A percentile compares a stretch with the other conserved stretches of the same genome.
Conservation (phyloP, 179 eudicot genomes). For the Amaranthus tricolor region DNA sequence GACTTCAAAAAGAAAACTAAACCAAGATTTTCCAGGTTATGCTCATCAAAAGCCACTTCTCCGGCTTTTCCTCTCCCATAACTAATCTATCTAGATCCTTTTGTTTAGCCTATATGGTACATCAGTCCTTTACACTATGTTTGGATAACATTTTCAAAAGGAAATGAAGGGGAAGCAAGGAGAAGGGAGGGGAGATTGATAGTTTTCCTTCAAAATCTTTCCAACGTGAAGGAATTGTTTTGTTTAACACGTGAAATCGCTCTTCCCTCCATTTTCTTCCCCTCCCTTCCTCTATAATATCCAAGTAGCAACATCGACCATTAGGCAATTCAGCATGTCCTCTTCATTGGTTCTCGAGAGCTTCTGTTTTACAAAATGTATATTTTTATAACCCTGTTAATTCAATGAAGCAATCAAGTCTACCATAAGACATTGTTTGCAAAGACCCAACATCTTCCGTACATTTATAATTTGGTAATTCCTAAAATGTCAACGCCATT, state of each 20-base stretch:
- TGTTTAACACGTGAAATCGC: too few relatives aligned
- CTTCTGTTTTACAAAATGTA: background rate
- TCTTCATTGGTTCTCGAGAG: background rate
- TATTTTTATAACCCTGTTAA: background rate
- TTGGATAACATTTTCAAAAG: too few relatives aligned
- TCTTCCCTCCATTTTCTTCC: background rate
- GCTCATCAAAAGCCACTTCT: constrained; percentile 2
- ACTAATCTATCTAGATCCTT: background rate
- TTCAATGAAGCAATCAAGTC: too few relatives aligned
- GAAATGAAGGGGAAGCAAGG: too few relatives aligned
- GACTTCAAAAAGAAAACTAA: background rate
- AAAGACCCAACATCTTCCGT: background rate
- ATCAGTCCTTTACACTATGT: too few relatives aligned
- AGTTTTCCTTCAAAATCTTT: too few relatives aligned
- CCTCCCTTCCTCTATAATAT: background rate
- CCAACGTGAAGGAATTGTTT: background rate
- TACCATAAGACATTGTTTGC: background rate
- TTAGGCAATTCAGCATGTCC: background rate
- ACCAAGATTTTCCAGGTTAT: background rate
- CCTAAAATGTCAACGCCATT: background rate
- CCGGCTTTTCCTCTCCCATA: background rate
- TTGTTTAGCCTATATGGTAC: too few relatives aligned
- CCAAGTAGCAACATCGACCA: constrained; percentile 5
- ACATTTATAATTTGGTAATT: background rate
- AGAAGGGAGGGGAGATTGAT: too few relatives aligned